Evolutionary conservation across 2,329 filamentous ascomycete species (phyloP), one percentile per base, ranked within the genome.

Genomic region (Lizonia empirigonia): DNA sequence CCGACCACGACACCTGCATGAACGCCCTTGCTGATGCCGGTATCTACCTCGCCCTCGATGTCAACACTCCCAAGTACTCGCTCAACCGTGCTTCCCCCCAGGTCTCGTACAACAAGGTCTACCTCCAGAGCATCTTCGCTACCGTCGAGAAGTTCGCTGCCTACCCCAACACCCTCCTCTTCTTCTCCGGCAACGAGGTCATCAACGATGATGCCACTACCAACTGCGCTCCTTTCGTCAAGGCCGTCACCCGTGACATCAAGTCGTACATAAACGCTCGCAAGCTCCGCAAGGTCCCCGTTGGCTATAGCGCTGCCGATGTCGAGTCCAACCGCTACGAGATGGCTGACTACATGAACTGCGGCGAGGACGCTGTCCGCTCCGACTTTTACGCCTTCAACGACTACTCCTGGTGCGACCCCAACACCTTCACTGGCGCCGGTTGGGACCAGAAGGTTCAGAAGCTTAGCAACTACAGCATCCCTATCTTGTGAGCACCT

Each of bases 301-400:
- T 91, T 50, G 89, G 89, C 35, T 92, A 92, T 80, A 91, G 88
- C 6, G 89, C 89, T 53, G 92, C 91, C 54, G 91, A 96, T 76
- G 89, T 96, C 49, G 82, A 89, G 53, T 82, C 85, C 68, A 96
- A 95, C 80, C 89, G 91, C 65, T 85, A 88, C 77, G 85, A 96
- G 78, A 91, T 91, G 72, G 91, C 92, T 38, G 70, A 86, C 45
- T 97, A 95, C 82, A 91, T 97, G 86, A 96, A 96, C 83, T 97
- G 92, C 71, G 92, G 92, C 55, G 79, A 84, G 46, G 89, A 93
- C 39, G 87, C 92, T 59, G 85, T 88, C 77, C 87, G 92, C 63
- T 90, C 87, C 64, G 91, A 96, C 76, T 93, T 93, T 78, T 93
- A 91, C 68, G 89, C 87, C 54, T 91, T 92, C 77, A 94, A 94